Evolutionary conservation across 1,139 yeast species (phyloP), one percentile per base, ranked within the genome.

Genomic region (Saccharomycopsis hybrid): DNA sequence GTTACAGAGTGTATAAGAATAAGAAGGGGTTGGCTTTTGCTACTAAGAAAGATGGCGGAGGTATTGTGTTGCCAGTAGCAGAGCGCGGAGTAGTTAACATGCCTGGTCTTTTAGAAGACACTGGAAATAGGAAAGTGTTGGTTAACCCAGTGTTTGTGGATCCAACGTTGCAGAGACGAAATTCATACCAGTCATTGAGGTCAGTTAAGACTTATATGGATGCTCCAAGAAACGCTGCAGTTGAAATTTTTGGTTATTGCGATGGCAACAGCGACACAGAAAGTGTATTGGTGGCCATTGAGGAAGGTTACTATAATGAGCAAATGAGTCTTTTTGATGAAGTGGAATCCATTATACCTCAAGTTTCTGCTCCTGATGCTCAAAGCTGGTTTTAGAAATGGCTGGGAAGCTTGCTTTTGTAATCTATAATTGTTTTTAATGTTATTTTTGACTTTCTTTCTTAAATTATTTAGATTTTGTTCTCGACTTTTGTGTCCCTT

Each of bases 1-100:
- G 62, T 50, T 68, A 72, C 38, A 62, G 66, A 56, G 62, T 62
- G 47, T 67, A 66, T 56, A 46, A 48, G 31, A 42, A 42, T 11
- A 42, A 42, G 37, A 40, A 40, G 31, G 49, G 51, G 11, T 25
- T 30, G 5, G n/a, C 33, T 29, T 40, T 43, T 7, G 38, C 42
- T 4, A 41, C 33, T 31, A 33, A 50, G 28, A 41, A 48, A 25
- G 57, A 52, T 39, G 58, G 55, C 32, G 58, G 54, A 3, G 50
- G 55, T 54, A 25, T 40, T 54, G 27, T 51, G 9, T 43, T 51
- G 29, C 58, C 62, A 29, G 57, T 57, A 25, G 57, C 64, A n/a
- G 53, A 47, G 9, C 33, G 42, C n/a, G 44, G 42, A 30, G 28
- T 28, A 18, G 48, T 37, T n/a, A 68, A 63, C n/a, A 24, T 27